Conservation (phyloP, 495 filamentous ascomycete genomes). For the Penicillium cataractarum region DNA sequence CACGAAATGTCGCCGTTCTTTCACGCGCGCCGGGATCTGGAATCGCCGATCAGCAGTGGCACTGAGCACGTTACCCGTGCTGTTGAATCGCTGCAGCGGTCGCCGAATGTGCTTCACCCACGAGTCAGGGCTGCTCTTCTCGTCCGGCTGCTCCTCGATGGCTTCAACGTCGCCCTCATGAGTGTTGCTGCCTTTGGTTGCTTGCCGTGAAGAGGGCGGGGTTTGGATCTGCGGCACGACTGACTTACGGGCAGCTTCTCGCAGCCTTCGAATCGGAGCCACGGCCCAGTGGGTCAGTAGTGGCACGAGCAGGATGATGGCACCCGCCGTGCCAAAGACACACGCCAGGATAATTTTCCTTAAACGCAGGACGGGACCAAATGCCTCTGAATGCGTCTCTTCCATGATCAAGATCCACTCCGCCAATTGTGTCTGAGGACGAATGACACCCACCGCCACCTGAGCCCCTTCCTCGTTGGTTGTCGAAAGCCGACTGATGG, state of each 20-base stretch:
- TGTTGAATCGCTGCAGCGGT: conserved; percentile 20
- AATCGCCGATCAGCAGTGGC: conserved; percentile 44
- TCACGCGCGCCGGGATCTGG: conserved; percentile 82
- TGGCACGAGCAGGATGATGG: conserved; percentile 66
- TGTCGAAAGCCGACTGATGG: conserved; percentile 65
- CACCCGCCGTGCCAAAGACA: conserved; percentile 79
- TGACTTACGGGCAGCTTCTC: conserved; percentile 76
- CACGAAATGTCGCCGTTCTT: conserved; percentile 70
- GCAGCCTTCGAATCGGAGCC: conserved; percentile 75
- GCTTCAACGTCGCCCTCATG: conserved; percentile 16
- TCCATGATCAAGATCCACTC: conserved; percentile 85
- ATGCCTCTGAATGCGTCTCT: conserved; percentile 72
- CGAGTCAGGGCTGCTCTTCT: conserved; percentile 14
- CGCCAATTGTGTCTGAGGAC: conserved; percentile 63
- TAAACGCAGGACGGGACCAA: conserved; percentile 70
- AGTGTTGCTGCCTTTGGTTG: neutral
- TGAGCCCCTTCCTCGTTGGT: conserved; percentile 65
- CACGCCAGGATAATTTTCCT: conserved; percentile 79
- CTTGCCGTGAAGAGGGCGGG: conserved; percentile 28
- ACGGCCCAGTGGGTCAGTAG: conserved; percentile 81
- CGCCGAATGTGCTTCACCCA: conserved; percentile 22
- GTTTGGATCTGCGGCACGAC: conserved; percentile 56
- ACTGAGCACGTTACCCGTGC: conserved; percentile 5
- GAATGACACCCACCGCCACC: conserved; percentile 74
- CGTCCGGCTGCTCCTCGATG: conserved; percentile 22